phyloP scores from a whole-genome alignment of 768 basidiomycete species.

The Xerocomus brunneocitrinus region DNA sequence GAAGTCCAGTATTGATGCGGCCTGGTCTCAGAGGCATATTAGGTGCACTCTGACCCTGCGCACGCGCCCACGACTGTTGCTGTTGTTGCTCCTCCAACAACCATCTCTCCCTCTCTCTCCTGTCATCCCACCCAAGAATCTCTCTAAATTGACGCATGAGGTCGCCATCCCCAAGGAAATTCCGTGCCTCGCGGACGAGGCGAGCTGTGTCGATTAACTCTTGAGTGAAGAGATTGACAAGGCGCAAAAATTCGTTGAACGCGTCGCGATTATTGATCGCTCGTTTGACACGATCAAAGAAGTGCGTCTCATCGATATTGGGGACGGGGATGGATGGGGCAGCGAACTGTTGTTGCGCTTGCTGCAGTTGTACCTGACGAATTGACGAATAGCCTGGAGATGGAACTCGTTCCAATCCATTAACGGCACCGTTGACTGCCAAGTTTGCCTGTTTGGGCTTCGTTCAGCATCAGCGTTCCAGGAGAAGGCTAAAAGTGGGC shows the following conservation, averaged over 20 bases:
- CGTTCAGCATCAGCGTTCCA: conserved; percentile 5
- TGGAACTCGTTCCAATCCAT: conserved; percentile 18
- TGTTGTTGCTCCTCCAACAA: conserved; percentile 43
- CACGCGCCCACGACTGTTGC: conserved; percentile 48
- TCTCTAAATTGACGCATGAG: conserved; percentile 78
- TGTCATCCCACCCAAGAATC: conserved; percentile 85
- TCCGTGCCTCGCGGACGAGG: conserved; percentile 73
- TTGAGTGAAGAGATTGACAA: conserved; percentile 92
- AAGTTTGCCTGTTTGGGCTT: conserved; percentile 22
- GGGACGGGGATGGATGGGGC: conserved; percentile 15
- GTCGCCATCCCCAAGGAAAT: conserved; percentile 75
- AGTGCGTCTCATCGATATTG: conserved; percentile 60
- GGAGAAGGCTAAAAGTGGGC: neutral
- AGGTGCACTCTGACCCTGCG: conserved; percentile 37
- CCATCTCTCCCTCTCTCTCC: conserved; percentile 54
- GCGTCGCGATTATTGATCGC: conserved; percentile 68
- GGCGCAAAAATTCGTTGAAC: conserved; percentile 92
- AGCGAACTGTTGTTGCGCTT: conserved; percentile 18
- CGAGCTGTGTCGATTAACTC: conserved; percentile 86
- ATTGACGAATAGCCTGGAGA: conserved; percentile 21
- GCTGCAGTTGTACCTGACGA: conserved; percentile 24
- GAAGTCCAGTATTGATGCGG: conserved; percentile 62
- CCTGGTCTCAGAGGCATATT: conserved; percentile 43
- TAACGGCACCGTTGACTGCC: conserved; percentile 14
- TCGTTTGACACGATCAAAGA: conserved; percentile 88